Base-by-base conservation (phyloP, 2,329 filamentous ascomycete genomes). In the Ceratocystis alfenasii region DNA sequence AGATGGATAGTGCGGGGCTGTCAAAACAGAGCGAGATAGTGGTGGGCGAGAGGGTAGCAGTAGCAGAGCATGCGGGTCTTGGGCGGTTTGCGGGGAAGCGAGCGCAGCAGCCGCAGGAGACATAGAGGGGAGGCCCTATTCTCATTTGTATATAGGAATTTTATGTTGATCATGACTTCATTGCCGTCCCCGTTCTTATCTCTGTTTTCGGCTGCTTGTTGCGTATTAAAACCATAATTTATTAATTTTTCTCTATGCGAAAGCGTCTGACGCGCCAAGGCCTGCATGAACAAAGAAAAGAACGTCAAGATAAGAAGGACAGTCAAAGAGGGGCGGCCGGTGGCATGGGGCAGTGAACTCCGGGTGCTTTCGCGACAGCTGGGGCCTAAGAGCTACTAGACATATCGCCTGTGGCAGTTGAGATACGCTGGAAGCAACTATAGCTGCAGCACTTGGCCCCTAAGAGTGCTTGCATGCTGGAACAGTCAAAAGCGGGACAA, bases 21-120 rank as follows among this genome's bases (percentile, higher is more conserved):
- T 65, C 66, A 33, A 59, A 46, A 33, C 25, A 46, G 17, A 65
- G 63, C 8, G 66, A 67, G 48, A 67, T 65, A 50, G 50, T 46
- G 45, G 48, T 50, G 50, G 63, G 66, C 17, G 59, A 44, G 45
- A 36, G 57, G 28, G 55, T 65, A 36, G 46, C 66, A 30, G 36
- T 63, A 10, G 66, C 63, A 10, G 63, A 60, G 33, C 63, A 67
- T 60, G 66, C 66, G 57, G 66, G 66, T 1, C 48, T 67, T 46
- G 62, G 45, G 17, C 63, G 63, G 22, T 67, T 65, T 67, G 63
- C 63, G 15, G 62, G 53, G 28, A 50, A 67, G 46, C 45, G 66
- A 30, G 62, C 59, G 59, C 30, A 12, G 36, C n/a, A 36, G 30
- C 36, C 1, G n/a, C 59, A 5, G 20, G 44, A 10, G 10, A 44